Evolutionary conservation across 768 basidiomycete species (phyloP).

Genomic region (Tulasnella sp.): DNA sequence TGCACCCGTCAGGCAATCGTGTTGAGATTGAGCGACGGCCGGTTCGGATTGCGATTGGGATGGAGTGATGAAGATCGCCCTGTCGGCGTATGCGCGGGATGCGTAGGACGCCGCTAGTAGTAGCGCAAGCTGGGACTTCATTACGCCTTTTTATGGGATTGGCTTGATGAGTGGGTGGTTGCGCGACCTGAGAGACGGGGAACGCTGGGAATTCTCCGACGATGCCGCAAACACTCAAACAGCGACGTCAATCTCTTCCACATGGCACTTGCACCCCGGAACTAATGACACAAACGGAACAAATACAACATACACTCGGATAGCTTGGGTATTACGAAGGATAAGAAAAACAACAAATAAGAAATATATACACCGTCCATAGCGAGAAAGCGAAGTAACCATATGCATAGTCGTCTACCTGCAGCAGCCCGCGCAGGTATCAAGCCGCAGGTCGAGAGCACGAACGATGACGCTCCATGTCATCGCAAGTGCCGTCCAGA

Average conservation of each 20-base stretch:
- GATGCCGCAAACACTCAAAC: no score
- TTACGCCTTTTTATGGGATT: neutral
- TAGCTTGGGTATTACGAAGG: no score
- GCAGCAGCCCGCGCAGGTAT: neutral
- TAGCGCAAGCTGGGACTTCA: conserved; percentile 1
- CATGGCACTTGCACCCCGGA: no score
- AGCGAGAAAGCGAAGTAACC: no score
- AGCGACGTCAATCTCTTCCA: no score
- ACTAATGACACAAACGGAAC: no score
- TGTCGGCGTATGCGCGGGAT: neutral
- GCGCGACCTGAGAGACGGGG: neutral
- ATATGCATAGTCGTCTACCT: no score
- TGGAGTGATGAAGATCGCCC: conserved; percentile 7
- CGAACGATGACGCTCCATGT: neutral
- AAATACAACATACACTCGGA: no score
- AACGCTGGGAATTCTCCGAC: no score
- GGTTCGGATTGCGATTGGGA: neutral
- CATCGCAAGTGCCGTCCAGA: neutral
- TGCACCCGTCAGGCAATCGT: conserved; percentile 16
- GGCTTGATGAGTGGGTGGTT: neutral
- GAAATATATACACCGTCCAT: no score
- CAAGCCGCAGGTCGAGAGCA: neutral
- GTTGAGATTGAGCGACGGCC: neutral
- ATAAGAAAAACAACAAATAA: no score
- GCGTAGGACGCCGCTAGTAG: neutral